Evolutionary conservation across 2,329 filamentous ascomycete genomes (phyloP).

Genomic region (Penicillium vulpinum): DNA sequence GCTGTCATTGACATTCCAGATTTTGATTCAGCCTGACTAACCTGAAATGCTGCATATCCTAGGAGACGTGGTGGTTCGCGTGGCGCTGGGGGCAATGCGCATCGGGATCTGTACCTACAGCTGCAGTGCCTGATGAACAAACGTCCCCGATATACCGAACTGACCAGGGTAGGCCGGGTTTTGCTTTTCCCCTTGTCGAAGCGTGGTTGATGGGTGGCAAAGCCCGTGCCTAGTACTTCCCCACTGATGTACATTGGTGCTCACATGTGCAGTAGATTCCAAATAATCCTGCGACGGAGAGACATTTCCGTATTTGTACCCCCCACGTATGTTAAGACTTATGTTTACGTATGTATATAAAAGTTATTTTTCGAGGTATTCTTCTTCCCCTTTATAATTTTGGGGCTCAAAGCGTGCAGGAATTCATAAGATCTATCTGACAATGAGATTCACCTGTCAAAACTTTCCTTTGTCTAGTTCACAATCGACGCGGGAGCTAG

Average conservation of each 20-base stretch:
- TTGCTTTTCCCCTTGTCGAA: background rate
- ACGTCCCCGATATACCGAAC: background rate
- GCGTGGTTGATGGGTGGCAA: constrained; percentile 21
- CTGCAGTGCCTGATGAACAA: background rate
- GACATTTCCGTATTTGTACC: background rate
- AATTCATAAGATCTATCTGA: background rate
- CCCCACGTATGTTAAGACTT: no score
- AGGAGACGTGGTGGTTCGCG: constrained; percentile 10
- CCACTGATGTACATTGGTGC: background rate
- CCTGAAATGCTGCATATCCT: constrained; percentile 7
- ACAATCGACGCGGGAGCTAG: background rate
- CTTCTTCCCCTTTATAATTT: background rate
- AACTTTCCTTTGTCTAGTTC: background rate
- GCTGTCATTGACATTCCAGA: background rate
- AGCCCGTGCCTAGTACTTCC: constrained; percentile 1
- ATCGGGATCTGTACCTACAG: constrained; percentile 18
- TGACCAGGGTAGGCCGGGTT: constrained; percentile 11
- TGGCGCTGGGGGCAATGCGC: constrained; percentile 2
- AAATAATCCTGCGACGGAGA: background rate
- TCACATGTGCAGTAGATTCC: constrained; percentile 8
- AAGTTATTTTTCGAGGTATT: no score
- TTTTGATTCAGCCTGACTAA: constrained; percentile 16
- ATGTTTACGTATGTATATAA: no score
- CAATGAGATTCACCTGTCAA: background rate
- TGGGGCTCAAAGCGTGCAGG: background rate